phyloP scores from a whole-genome alignment of 371 early-diverging fungal species.

The Circinella umbellata region DNA sequence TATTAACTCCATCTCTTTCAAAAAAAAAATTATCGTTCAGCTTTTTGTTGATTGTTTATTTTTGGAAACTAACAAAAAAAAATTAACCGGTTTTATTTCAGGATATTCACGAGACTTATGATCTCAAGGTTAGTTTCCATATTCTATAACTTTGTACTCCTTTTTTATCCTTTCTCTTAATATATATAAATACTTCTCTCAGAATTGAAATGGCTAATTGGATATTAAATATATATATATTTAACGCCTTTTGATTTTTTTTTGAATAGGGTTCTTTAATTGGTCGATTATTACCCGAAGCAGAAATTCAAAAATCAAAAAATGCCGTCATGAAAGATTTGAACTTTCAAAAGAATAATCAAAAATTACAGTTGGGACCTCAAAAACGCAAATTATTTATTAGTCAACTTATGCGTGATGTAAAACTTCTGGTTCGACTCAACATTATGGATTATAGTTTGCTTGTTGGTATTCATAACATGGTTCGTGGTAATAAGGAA shows the following conservation, averaged over 20 bases:
- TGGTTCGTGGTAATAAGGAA: constrained; percentile 84
- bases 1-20: neutral
- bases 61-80: constrained; percentile 1
- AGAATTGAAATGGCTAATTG: no score
- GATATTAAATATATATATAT: neutral
- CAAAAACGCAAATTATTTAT: constrained; percentile 81
- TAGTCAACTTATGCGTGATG: constrained; percentile 88
- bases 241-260: neutral
- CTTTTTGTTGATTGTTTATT: constrained; percentile 4
- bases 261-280: constrained; percentile 78
- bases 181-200: no score
- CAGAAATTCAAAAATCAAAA: constrained; percentile 80
- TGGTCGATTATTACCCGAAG: constrained; percentile 81
- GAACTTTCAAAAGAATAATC: constrained; percentile 86
- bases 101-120: constrained; percentile 96
- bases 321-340: constrained; percentile 93
- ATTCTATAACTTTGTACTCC: neutral
- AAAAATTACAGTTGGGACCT: constrained; percentile 85
- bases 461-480: constrained; percentile 91
- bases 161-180: no score
- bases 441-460: constrained; percentile 92
- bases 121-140: constrained; percentile 75
- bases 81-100: constrained; percentile 1
- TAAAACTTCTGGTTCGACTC: constrained; percentile 84
- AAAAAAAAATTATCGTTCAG: neutral